These are phyloP conservation scores for Saturnispora dispora DNA, from an alignment of 805 yeast species.

Conservation along the genomic window DNA sequence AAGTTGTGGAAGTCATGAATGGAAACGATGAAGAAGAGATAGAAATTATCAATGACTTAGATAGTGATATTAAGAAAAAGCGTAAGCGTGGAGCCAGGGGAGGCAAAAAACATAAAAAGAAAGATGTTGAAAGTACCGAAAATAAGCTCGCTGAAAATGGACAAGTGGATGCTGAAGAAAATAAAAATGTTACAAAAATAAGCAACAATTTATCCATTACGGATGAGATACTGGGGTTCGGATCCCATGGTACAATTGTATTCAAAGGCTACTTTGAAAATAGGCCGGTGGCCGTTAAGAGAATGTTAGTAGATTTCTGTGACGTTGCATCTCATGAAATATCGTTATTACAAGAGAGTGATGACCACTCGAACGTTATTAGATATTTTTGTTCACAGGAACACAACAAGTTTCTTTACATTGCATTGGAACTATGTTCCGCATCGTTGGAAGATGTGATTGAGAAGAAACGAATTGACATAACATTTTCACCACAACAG, in stretches of 20 bases:
- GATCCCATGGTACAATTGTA: conserved; percentile 95
- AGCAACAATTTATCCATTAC: conserved; percentile 49
- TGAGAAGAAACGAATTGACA: conserved; percentile 38
- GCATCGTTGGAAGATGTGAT: conserved; percentile 83
- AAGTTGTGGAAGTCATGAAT: conserved; percentile 5
- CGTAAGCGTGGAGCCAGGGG: conserved; percentile 84
- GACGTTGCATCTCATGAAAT: conserved; percentile 94
- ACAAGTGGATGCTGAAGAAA: not conserved
- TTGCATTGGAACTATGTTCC: conserved; percentile 86
- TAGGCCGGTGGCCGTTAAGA: conserved; percentile 90
- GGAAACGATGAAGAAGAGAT: not conserved
- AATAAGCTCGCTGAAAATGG: not conserved
- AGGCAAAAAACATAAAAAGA: conserved; percentile 51
- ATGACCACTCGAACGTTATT: conserved; percentile 92
- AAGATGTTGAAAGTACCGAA: conserved; percentile 13
- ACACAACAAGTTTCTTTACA: conserved; percentile 78
- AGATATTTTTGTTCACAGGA: conserved; percentile 91
- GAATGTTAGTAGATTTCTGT: conserved; percentile 88
- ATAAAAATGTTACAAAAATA: conserved; percentile 11
- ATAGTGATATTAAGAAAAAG: conserved; percentile 27
- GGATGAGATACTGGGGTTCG: conserved; percentile 79
- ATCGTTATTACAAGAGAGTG: conserved; percentile 79
- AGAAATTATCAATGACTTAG: conserved; percentile 8
- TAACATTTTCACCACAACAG: conserved; percentile 37
- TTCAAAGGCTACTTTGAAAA: conserved; percentile 83